Conservation (phyloP, 1,284 basidiomycete genomes). For the Stereum hirsutum region DNA sequence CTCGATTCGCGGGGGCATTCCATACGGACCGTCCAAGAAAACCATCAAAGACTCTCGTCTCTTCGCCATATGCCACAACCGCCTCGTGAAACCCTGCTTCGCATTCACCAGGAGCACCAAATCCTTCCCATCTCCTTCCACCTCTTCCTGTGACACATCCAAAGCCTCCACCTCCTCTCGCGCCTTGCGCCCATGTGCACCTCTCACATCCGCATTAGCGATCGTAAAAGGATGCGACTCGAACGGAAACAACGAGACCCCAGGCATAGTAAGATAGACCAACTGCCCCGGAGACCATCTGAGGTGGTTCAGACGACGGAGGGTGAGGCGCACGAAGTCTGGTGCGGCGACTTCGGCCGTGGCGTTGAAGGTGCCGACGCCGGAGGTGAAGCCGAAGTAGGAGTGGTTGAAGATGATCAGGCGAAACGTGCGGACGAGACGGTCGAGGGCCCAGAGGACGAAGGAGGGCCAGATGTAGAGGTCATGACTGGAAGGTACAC, state of each 20-base stretch:
- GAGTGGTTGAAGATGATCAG: conserved; percentile 43
- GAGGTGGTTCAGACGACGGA: conserved; percentile 31
- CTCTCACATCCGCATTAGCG: conserved; percentile 20
- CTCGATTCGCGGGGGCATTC: conserved; percentile 18
- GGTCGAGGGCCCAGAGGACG: conserved; percentile 59
- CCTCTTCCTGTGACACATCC: not conserved
- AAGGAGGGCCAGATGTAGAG: conserved; percentile 47
- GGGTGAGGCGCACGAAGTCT: conserved; percentile 40
- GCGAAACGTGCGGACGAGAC: conserved; percentile 40
- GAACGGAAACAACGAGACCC: conserved; percentile 29
- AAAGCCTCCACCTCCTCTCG: conserved; percentile 7
- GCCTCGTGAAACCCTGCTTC: conserved; percentile 31
- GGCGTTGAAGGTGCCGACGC: conserved; percentile 24
- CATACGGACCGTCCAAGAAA: conserved; percentile 36
- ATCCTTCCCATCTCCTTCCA: conserved; percentile 24
- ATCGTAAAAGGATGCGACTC: conserved; percentile 46
- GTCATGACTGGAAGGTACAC: conserved; percentile 13
- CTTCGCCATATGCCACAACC: conserved; percentile 19
- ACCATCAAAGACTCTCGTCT: conserved; percentile 18
- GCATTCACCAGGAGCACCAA: conserved; percentile 44
- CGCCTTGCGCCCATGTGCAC: conserved; percentile 1
- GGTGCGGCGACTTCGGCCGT: conserved; percentile 36
- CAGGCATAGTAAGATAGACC: conserved; percentile 35
- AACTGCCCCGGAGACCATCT: conserved; percentile 43
- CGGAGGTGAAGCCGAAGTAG: conserved; percentile 23